Base-by-base conservation (phyloP, 1,284 basidiomycete genomes). In the Irpex rosettiformis region DNA sequence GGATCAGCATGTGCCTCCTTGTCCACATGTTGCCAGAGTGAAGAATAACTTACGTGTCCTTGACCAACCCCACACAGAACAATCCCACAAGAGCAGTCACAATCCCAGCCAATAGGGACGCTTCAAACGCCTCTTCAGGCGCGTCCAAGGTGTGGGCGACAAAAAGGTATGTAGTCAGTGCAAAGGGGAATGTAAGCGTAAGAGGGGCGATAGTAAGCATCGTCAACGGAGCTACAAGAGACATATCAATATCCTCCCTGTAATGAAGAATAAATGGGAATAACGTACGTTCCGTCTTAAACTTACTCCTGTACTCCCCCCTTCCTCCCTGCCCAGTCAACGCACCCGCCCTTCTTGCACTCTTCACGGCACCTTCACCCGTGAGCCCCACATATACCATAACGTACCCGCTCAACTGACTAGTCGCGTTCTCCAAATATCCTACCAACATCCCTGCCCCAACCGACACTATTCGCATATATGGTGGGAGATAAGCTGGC, bases 351-450 rank as follows among this genome's bases (percentile, higher is more conserved):
- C 91, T 77, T 58, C 86, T 79, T 10, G 93, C 91, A 61, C 86
- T 87, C 5, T 81, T 79, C 79, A 92, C 89, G 72, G 96, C 96
- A 1, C 85, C 79, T 56, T 91, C 89, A 0, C 94, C 94, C 0
- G 92, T 95, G 60, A 97, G 76, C 0, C 94, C 94, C 1, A 86
- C 83, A 70, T 96, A 96, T 8, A 94, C 82, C 29, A 96, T 77
- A 11, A 91, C 92, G 66, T 93, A 89, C 43, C 84, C 85, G 74
- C 92, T 93, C 54, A 95, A 75, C n/a, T 88, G 84, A 37, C 84
- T 85, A 1, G 90, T 84, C 16, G 84, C 75, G 10, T 77, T 81
- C 57, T 91, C 88, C 49, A 86, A 69, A 61, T 80, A 85, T 1
- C 77, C 74, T 1, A 84, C 79, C 1, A 75, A 74, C 69, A 84